Evolutionary conservation across 169 alveolate genomes (phyloP), one percentile per base, ranked within the genome.

Genomic region (Fabrea salina): DNA sequence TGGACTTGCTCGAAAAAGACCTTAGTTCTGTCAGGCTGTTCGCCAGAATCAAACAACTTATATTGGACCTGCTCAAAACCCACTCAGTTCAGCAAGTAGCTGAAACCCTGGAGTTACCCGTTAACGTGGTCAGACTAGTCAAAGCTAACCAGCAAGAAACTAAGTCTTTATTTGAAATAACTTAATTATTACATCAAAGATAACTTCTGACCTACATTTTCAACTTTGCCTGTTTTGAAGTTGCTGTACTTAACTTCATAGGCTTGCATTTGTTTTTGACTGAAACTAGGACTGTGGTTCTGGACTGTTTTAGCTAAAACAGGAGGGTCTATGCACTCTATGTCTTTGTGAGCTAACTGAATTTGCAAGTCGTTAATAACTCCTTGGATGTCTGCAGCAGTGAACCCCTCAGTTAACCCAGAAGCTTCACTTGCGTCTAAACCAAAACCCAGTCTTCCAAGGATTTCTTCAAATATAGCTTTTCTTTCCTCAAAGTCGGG

Each of bases 381-480:
- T 40, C 80, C 78, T 13, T 68, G 83, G 4, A 91, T 71, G 75
- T 91, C 96, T 11, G 96, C 93, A 5, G 86, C 70, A 16, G 93
- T 77, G 57, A 80, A 88, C 22, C 85, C 79, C 35, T 85, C 85
- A 4, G 89, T 76, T 2, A 30, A 27, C 54, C 25, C 35, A 19
- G 67, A 16, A 1, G 35, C 1, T 19, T 19, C 19, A 25, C 2
- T n/a, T 16, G 35, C 11, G 2, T 56, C 25, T 16, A 54, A 13
- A 7, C 27, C 66, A 35, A 70, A 50, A 6, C 80, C 90, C 25
- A 75, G 57, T 30, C 67, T 82, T 13, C 59, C 75, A 30, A 53
- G 47, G n/a, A 82, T 86, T 32, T 66, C 70, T 22, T 71, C 56
- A 51, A 86, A 51, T 49, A 88, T 86, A 3, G 83, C 86, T 11